Base-by-base conservation (phyloP, 805 yeast genomes). In the Jamesozyma lodderae region DNA sequence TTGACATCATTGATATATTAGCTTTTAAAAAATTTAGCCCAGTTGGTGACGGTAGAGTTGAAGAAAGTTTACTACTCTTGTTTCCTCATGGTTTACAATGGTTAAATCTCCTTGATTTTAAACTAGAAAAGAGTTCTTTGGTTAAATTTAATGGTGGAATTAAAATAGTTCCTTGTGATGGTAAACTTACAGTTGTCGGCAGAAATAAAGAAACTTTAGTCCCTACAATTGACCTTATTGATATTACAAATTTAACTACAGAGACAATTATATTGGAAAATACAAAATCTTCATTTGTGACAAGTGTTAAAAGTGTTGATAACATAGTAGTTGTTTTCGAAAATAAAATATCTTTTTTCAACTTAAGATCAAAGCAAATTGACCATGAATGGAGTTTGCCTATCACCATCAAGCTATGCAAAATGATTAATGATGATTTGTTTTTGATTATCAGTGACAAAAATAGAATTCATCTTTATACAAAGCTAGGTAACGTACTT, bases 21-120 rank as follows among this genome's bases (percentile, higher is more conserved):
- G 59, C 53, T 3, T 47, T 49, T 23, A 59, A 54, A 35, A 47
- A 47, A 22, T 38, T 42, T 15, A 29, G 45, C 3, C 36, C 37
- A 4, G 37, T 31, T 11, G 52, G 43, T 1, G 51, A 48, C 14
- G 49, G 42, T 3, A 43, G 34, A 14, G 37, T 44, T 11, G 51
- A 48, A 31, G 58, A 57, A 32, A 44, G 48, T 27, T 36, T 59
- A 18, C 33, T 54, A 8, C 38, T 60, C 17, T 38, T 60, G 8
- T 54, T 53, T 28, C 49, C 53, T 3, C 53, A 55, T 36, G 62
- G 63, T 5, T 35, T 60, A 15, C 62, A 59, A 37, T 17, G 52
- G 6, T 31, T 60, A 27, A 46, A 49, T 22, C 35, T 60, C 9
- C 42, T 45, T 11, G 48, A 49, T 34, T 59, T 53, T 30, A 59